These are phyloP conservation scores for Pichia sp. DNA, from an alignment of 1,139 yeast genomes.

Conservation along the genomic window DNA sequence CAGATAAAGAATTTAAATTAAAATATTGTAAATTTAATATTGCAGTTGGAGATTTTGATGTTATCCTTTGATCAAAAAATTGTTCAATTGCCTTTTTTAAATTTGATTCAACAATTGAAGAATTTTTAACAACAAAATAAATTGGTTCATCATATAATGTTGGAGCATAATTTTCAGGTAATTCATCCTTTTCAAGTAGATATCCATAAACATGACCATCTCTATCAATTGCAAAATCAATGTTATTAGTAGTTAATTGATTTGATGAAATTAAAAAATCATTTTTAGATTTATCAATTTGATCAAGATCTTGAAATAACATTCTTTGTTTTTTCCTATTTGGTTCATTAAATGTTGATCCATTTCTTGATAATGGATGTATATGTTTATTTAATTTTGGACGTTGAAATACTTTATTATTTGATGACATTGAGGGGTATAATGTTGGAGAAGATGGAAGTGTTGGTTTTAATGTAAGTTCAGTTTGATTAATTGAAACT, in stretches of 20 bases:
- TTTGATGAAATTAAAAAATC: constrained; percentile 1
- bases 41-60: constrained; percentile 15
- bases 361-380: constrained; percentile 16
- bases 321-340: constrained; percentile 16
- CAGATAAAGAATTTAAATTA: constrained; percentile 43
- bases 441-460: constrained; percentile 15
- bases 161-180: constrained; percentile 26
- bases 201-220: constrained; percentile 31
- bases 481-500: constrained; percentile 1
- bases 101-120: constrained; percentile 8
- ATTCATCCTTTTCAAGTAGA: constrained; percentile 22
- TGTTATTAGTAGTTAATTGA: background rate
- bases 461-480: background rate
- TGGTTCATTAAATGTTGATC: constrained; percentile 18
- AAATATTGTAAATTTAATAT: constrained; percentile 39
- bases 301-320: background rate
- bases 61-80: constrained; percentile 14
- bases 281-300: background rate
- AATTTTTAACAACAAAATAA: constrained; percentile 27
- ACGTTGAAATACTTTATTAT: constrained; percentile 4
- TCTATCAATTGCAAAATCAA: constrained; percentile 29
- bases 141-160: constrained; percentile 29
- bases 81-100: constrained; percentile 10
- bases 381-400: constrained; percentile 12
- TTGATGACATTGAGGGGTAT: constrained; percentile 1